Evolutionary conservation across 345 rosid genomes (phyloP).

Genomic region (Eucalyptus curtisii): DNA sequence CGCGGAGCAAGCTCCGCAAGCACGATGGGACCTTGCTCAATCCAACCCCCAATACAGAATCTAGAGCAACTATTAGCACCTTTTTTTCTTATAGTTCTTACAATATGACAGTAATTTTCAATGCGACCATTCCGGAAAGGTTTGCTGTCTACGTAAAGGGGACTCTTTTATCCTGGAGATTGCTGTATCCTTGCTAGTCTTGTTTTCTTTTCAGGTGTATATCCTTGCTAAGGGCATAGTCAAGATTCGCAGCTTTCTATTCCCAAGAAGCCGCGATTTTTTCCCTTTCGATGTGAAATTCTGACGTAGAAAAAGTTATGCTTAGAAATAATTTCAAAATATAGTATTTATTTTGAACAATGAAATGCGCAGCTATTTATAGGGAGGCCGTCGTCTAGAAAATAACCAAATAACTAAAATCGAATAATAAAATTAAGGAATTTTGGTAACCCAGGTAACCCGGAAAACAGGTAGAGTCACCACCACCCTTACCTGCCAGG

Average conservation of each 20-base stretch:
- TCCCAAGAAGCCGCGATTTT: too few species aligned
- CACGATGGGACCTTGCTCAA: neutral
- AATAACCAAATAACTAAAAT: accelerated
- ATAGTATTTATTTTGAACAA: too few species aligned
- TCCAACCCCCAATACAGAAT: neutral
- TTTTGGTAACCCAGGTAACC: too few species aligned
- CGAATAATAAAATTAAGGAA: too few species aligned
- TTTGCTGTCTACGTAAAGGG: accelerated
- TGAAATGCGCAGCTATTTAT: accelerated
- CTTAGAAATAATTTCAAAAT: accelerated
- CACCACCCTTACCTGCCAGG: too few species aligned
- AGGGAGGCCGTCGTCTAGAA: accelerated
- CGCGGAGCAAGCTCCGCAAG: neutral
- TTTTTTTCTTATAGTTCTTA: too few species aligned
- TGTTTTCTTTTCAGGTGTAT: neutral
- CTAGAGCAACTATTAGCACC: neutral
- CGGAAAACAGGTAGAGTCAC: too few species aligned
- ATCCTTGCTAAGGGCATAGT: too few species aligned
- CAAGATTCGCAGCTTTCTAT: too few species aligned
- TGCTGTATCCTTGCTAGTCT: too few species aligned
- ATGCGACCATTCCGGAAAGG: neutral
- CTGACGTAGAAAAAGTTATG: accelerated
- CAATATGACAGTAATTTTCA: neutral
- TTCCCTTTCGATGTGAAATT: too few species aligned
- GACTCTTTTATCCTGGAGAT: too few species aligned